These are phyloP conservation scores for Scheffersomyces ergatensis DNA, from an alignment of 805 yeast species.

Conservation along the genomic window DNA sequence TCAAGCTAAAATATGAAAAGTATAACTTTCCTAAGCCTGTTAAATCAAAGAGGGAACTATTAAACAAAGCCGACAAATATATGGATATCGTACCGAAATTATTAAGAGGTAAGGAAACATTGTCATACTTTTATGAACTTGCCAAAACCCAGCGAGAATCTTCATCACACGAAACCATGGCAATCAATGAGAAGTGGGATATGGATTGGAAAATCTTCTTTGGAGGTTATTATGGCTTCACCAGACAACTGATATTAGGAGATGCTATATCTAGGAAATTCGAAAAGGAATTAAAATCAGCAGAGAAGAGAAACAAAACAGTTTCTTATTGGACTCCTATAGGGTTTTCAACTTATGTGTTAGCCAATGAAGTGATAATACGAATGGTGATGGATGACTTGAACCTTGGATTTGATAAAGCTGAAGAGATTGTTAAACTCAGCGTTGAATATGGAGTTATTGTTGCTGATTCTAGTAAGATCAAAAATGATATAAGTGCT, in stretches of 20 bases:
- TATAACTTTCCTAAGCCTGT: slow-evolving; percentile 19
- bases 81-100: slow-evolving; percentile 33
- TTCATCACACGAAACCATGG: slow-evolving; percentile 43
- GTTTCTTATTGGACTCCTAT: slow-evolving; percentile 60
- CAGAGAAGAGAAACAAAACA: slow-evolving; percentile 36
- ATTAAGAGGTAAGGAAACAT: slow-evolving; percentile 37
- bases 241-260: slow-evolving; percentile 53
- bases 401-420: slow-evolving; percentile 33
- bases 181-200: slow-evolving; percentile 45
- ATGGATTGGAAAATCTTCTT: slow-evolving; percentile 44
- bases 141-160: slow-evolving; percentile 42
- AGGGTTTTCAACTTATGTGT: slow-evolving; percentile 54
- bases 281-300: slow-evolving; percentile 22
- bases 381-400: slow-evolving; percentile 49
- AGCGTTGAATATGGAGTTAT: slow-evolving; percentile 49
- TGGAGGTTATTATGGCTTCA: slow-evolving; percentile 63
- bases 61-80: slow-evolving; percentile 24
- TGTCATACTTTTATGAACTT: slow-evolving; percentile 48
- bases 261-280: slow-evolving; percentile 35
- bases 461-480: slow-evolving; percentile 28
- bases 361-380: slow-evolving; percentile 62
- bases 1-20: slow-evolving; percentile 12
- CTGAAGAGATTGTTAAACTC: slow-evolving; percentile 43
- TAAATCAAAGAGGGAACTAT: slow-evolving; percentile 28
- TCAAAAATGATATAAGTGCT: slow-evolving; percentile 26